phyloP scores from a whole-genome alignment of 441 rosid genomes.

The Gossypium schwendimanii region DNA sequence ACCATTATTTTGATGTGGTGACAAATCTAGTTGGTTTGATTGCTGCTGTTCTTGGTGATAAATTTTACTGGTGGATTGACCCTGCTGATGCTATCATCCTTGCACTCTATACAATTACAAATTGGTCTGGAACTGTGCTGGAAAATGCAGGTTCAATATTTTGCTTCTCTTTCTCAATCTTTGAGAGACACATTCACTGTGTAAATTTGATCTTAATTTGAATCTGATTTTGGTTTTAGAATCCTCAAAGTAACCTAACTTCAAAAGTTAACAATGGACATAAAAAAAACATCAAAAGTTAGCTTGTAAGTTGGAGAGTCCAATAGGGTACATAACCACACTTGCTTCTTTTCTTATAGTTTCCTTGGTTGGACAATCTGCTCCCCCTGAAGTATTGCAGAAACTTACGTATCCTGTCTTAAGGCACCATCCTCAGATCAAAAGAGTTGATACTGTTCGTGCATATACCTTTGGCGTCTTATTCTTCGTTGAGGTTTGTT shows the following conservation, averaged over 20 bases:
- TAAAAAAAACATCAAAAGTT: too few species aligned
- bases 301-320: too few species aligned
- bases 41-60: constrained; percentile 70
- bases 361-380: constrained; percentile 53
- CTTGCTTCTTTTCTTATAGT: constrained; percentile 27
- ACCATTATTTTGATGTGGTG: constrained; percentile 75
- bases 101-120: constrained; percentile 66
- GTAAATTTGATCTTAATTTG: too few species aligned
- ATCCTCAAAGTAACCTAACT: too few species aligned
- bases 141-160: constrained; percentile 59
- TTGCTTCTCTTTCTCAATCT: background rate
- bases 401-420: constrained; percentile 55
- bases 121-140: constrained; percentile 73
- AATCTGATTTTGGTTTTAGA: too few species aligned
- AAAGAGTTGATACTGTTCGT: constrained; percentile 53
- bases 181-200: too few species aligned
- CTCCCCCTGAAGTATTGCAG: constrained; percentile 52
- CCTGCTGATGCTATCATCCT: constrained; percentile 69
- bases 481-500: constrained; percentile 55
- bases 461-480: constrained; percentile 59
- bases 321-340: too few species aligned
- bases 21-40: constrained; percentile 67
- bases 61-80: constrained; percentile 74
- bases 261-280: too few species aligned
- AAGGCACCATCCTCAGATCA: constrained; percentile 39